Evolutionary conservation across 75 land plant species (phyloP), one percentile per base, ranked within the genome.

Genomic region (Gnetum montanum): DNA sequence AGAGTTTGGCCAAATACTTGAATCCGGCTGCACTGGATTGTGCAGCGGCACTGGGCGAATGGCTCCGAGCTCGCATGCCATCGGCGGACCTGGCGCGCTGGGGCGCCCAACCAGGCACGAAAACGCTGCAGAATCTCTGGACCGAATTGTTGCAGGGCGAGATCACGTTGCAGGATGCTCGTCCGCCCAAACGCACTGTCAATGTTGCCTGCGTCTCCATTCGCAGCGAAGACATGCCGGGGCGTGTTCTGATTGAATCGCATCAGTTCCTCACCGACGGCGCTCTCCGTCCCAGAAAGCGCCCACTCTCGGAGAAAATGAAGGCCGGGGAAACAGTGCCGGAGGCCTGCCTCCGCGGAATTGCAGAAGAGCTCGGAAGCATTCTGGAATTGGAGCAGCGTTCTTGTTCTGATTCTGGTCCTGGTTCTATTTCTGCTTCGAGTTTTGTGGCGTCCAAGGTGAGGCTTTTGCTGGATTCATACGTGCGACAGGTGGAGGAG

Each of bases 271-370:
- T 95, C 70, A 76, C 76, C 6, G 88, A 90, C 46, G 96, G 99
- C 7, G 59, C 65, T 45, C 52, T 72, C 2, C 53, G 91, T 53
- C 26, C 34, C 3, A 66, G 99, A 13, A 43, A 55, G 44, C 61
- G 99, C 20, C 96, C 91, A 1, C 66, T 95, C 40, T 90, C 91
- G 15, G 99, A 95, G 75, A 95, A 95, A 62, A 89, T 95, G 96
- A 72, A 75, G 61, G 83, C 96, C 35, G 78, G 81, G 7, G 96
- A 95, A 65, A 64, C 68, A n/a, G 63, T 80, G 13, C 80, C 76
- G 35, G 69, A 66, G 13, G 85, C 88, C 2, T 93, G 67, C 10
- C 6, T 41, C 22, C 55, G 91, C 16, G 99, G 96, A 0, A 67
- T 95, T 12, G 51, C 46, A 49, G 96, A 95, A 47, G 99, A 90